Percentiles rank a stretch among this genome's conserved stretches.
These are phyloP conservation scores for Amorphotheca resinae DNA, from an alignment of 495 filamentous ascomycete species.

Conservation along the genomic window DNA sequence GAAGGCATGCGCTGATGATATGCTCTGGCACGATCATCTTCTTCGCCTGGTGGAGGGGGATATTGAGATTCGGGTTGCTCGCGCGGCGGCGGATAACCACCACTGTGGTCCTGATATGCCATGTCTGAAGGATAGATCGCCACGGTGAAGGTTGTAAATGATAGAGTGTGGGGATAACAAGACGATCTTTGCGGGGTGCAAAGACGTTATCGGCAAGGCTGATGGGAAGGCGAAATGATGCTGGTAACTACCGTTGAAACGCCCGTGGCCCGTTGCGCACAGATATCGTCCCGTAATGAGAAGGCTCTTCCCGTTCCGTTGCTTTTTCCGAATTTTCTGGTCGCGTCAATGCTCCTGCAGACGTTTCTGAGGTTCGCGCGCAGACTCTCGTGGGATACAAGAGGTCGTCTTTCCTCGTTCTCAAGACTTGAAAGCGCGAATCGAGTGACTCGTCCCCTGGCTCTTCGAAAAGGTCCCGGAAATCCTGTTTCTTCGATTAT, in stretches of 20 bases:
- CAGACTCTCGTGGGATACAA: not conserved
- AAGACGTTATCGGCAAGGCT: no score
- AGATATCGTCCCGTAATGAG: no score
- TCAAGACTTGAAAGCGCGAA: not conserved
- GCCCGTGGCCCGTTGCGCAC: no score
- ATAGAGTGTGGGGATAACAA: not conserved
- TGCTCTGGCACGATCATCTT: conserved; percentile 29
- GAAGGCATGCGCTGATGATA: conserved; percentile 23
- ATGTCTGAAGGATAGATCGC: conserved; percentile 18
- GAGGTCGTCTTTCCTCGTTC: not conserved
- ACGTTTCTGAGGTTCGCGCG: not conserved
- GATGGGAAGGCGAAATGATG: no score
- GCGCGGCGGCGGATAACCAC: conserved; percentile 19
- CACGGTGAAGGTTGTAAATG: conserved; percentile 14
- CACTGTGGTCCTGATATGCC: conserved; percentile 21
- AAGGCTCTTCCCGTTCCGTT: no score
- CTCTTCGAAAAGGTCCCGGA: not conserved
- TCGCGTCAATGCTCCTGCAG: not conserved
- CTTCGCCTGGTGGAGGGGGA: conserved; percentile 34
- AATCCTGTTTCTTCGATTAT: not conserved
- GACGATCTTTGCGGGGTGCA: not conserved
- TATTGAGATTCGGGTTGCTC: conserved; percentile 28
- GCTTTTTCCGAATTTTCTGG: no score
- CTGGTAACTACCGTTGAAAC: no score
- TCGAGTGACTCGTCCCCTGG: conserved; percentile 1